A percentile compares a stretch with the other conserved stretches of the same genome.
phyloP scores from a whole-genome alignment of 495 filamentous ascomycete genomes.

The Penicillium egyptiacum region DNA sequence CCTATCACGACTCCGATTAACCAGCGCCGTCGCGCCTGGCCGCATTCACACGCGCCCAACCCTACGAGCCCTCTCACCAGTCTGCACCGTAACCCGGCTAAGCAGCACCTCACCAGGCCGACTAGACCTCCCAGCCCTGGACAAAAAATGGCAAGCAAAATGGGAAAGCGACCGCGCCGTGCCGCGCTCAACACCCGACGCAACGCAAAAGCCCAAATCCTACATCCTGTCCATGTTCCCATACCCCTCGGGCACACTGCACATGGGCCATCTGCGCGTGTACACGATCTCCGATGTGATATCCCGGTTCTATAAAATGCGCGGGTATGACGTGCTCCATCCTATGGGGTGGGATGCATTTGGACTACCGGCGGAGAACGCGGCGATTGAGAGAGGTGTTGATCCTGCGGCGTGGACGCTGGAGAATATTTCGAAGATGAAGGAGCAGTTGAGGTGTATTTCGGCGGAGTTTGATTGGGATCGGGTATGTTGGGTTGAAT shows the following conservation, averaged over 20 bases:
- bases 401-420: conserved; percentile 77
- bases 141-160: conserved; percentile 71
- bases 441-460: conserved; percentile 73
- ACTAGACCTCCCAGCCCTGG: conserved; percentile 64
- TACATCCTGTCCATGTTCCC: conserved; percentile 93
- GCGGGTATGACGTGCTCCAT: conserved; percentile 72
- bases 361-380: conserved; percentile 88
- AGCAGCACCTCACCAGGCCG: conserved; percentile 29
- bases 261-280: conserved; percentile 84
- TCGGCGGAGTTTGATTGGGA: conserved; percentile 82
- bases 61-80: conserved; percentile 16
- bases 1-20: conserved; percentile 34
- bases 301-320: conserved; percentile 73
- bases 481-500: conserved; percentile 53
- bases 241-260: conserved; percentile 86
- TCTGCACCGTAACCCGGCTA: conserved; percentile 21
- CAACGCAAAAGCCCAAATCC: conserved; percentile 50
- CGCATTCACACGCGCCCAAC: conserved; percentile 23
- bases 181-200: conserved; percentile 12
- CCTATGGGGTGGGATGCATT: conserved; percentile 97
- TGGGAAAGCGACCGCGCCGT: conserved; percentile 41
- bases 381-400: conserved; percentile 82
- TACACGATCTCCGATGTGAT: conserved; percentile 90
- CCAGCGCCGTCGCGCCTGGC: conserved; percentile 23
- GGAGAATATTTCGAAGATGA: conserved; percentile 79